Evolutionary conservation across 2,329 filamentous ascomycete genomes (phyloP).

Genomic region (Beauveria australis): DNA sequence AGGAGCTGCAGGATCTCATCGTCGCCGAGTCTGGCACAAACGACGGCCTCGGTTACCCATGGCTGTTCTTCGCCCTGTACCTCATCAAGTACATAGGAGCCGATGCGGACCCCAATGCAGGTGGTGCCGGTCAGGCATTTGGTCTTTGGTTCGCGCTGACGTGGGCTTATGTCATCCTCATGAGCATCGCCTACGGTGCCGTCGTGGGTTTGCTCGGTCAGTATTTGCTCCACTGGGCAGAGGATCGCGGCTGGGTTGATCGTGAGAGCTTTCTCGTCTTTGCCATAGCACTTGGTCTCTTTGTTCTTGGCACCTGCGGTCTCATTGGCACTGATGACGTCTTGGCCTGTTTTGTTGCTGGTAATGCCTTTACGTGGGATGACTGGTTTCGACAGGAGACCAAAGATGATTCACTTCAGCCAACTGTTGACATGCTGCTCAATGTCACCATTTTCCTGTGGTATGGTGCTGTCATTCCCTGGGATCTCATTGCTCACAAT

Average conservation of each 20-base stretch:
- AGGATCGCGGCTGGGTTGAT: constrained; percentile 73
- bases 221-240: constrained; percentile 74
- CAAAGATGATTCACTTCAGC: constrained; percentile 83
- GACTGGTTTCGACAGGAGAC: constrained; percentile 92
- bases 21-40: constrained; percentile 81
- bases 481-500: constrained; percentile 61
- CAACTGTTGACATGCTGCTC: constrained; percentile 88
- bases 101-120: constrained; percentile 50
- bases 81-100: constrained; percentile 67
- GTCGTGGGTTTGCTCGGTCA: constrained; percentile 75
- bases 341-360: constrained; percentile 84
- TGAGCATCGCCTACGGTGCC: constrained; percentile 71
- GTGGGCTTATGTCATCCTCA: constrained; percentile 71
- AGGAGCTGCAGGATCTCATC: constrained; percentile 71
- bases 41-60: constrained; percentile 83
- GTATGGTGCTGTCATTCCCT: constrained; percentile 81
- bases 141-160: constrained; percentile 79
- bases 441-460: constrained; percentile 86
- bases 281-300: constrained; percentile 74
- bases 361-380: constrained; percentile 86
- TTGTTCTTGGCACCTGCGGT: constrained; percentile 79
- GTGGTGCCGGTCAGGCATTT: constrained; percentile 50
- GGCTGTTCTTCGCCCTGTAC: constrained; percentile 77
- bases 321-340: constrained; percentile 86
- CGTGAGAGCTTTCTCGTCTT: constrained; percentile 83